A percentile compares a stretch with the other conserved stretches of the same genome.
phyloP scores from a whole-genome alignment of 768 basidiomycete genomes.

The Pholiota microspora region DNA sequence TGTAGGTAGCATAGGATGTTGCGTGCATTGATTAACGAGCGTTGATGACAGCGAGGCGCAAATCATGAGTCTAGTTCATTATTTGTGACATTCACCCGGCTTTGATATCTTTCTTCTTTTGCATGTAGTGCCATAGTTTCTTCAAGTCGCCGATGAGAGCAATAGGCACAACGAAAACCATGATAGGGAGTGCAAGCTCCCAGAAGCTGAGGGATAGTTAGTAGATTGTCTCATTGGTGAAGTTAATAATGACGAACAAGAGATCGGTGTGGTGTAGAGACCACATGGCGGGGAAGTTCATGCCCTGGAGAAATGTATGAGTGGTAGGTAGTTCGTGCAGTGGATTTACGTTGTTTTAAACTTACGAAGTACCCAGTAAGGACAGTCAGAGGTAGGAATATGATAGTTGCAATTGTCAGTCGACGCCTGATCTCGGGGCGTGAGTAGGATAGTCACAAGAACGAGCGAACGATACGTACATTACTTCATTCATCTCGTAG shows the following conservation, averaged over 20 bases:
- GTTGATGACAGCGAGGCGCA: background rate
- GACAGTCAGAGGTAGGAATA: constrained; percentile 68
- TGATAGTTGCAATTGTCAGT: constrained; percentile 66
- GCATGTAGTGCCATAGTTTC: constrained; percentile 42
- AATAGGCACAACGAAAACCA: constrained; percentile 48
- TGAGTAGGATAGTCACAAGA: background rate
- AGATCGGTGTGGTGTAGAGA: constrained; percentile 43
- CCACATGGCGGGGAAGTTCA: constrained; percentile 62
- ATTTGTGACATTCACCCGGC: background rate
- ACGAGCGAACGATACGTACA: constrained; percentile 37
- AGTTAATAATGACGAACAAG: constrained; percentile 32
- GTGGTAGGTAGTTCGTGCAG: background rate
- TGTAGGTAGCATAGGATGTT: background rate
- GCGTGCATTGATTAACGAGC: background rate
- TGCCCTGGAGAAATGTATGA: constrained; percentile 42
- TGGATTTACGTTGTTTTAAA: background rate
- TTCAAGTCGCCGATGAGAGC: constrained; percentile 53
- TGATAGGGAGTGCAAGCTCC: constrained; percentile 60
- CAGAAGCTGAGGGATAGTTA: constrained; percentile 74
- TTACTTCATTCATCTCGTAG: constrained; percentile 75
- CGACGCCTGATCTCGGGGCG: no score
- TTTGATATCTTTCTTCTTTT: constrained; percentile 31
- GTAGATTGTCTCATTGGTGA: no score
- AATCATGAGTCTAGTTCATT: background rate
- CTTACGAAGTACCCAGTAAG: constrained; percentile 65